Evolutionary conservation across 192 early-diverging fungal species (phyloP).

Genomic region (Pilobolus umbonatus): DNA sequence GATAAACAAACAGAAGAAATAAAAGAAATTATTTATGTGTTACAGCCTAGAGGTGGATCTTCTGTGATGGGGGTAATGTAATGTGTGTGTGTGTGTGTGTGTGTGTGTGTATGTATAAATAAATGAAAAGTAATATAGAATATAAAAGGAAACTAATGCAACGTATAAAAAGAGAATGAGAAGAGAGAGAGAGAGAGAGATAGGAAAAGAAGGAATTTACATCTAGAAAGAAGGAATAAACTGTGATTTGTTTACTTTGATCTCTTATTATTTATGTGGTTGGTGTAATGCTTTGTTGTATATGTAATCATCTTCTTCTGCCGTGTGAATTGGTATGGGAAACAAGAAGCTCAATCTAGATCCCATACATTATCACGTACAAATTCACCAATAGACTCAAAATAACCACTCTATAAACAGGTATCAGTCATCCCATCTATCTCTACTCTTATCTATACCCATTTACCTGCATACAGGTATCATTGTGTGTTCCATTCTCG

Average conservation of each 20-base stretch:
- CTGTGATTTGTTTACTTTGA: constrained; percentile 1
- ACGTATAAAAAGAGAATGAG: neutral
- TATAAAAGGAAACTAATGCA: constrained; percentile 1
- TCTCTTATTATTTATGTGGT: neutral
- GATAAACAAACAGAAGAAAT: too few species aligned
- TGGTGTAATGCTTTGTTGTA: neutral
- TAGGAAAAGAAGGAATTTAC: neutral
- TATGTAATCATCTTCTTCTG: neutral
- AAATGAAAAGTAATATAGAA: neutral
- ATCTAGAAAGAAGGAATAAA: neutral
- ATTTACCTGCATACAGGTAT: constrained; percentile 64
- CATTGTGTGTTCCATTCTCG: constrained; percentile 84
- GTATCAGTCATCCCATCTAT: neutral
- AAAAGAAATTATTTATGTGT: too few species aligned
- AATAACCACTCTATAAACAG: constrained; percentile 71
- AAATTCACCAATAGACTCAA: constrained; percentile 60
- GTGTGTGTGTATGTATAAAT: constrained; percentile 8
- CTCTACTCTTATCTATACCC: neutral
- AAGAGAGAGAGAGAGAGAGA: neutral
- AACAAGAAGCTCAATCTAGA: neutral
- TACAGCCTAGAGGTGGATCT: too few species aligned
- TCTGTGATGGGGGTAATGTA: too few species aligned
- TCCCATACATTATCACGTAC: constrained; percentile 28
- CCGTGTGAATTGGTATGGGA: neutral
- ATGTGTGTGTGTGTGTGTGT: constrained; percentile 9